Base-by-base conservation (phyloP, 495 filamentous ascomycete species). In the Umbilicaria muhlenbergii region DNA sequence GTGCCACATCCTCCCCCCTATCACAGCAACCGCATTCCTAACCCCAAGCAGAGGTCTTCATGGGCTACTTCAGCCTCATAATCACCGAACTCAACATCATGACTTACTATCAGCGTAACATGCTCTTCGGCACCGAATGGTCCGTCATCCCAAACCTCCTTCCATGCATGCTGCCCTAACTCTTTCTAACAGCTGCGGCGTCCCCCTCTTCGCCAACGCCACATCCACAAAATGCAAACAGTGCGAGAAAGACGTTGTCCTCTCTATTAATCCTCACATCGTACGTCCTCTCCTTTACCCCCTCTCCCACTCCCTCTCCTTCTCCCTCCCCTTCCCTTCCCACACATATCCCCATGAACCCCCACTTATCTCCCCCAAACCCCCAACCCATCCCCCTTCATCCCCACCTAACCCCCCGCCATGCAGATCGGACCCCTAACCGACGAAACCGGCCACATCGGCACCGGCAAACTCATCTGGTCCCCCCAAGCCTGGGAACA, bases 111-210 rank as follows among this genome's bases (percentile, higher is more conserved):
- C 59, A 64, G 13, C 64, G 69, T 14, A 54, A 55, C 21, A 71
- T 63, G 56, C 64, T 75, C 11, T 68, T 77, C 54, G 70, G 67
- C 44, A 61, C 57, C 10, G 70, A 78, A 58, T 80, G 77, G 74
- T 74, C 54, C 46, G 57, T 49, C 18, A 10, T 11, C 11, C n/a
- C 10, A 3, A 2, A 3, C 8, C 10, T n/a, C 16, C 11, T 32
- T 19, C n/a, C 34, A 10, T 3, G 18, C 3, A 5, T 28, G n/a
- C 17, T 10, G 15, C 28, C 17, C 36, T 43, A n/a, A 38, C 6
- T 15, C 14, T 7, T 5, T n/a, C 34, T 35, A 31, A 38, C 42
- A 70, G 73, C 55, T 81, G 77, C 51, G 69, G 71, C 17, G 52
- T 73, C 10, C 70, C 70, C 4, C 17, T 78, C 34, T 79, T 67